phyloP scores from a whole-genome alignment of 2,329 filamentous ascomycete genomes.

The Fusarium cyanostomum region DNA sequence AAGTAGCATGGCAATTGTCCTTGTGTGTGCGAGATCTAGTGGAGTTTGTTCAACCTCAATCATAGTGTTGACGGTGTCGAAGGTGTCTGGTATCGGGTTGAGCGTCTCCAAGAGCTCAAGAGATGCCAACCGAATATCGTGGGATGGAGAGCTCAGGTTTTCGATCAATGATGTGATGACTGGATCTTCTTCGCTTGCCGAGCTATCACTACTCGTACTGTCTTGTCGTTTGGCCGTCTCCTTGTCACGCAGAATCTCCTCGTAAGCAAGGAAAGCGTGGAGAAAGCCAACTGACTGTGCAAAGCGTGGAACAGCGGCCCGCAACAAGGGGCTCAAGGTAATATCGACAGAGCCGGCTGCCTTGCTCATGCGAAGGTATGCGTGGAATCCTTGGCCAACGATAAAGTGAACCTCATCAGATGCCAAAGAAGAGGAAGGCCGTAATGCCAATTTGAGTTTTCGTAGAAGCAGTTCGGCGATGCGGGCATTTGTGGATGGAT shows the following conservation, averaged over 20 bases:
- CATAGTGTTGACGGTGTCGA: slow-evolving; percentile 61
- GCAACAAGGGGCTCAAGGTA: slow-evolving; percentile 71
- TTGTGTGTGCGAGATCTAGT: slow-evolving; percentile 77
- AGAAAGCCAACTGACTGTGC: slow-evolving; percentile 73
- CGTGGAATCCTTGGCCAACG: slow-evolving; percentile 76
- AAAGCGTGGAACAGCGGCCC: slow-evolving; percentile 72
- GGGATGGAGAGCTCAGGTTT: slow-evolving; percentile 80
- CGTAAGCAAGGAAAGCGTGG: slow-evolving; percentile 68
- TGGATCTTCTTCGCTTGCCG: slow-evolving; percentile 62
- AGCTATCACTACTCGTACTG: slow-evolving; percentile 54
- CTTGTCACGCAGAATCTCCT: slow-evolving; percentile 47
- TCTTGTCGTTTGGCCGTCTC: slow-evolving; percentile 37
- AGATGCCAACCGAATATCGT: slow-evolving; percentile 76
- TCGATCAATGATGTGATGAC: slow-evolving; percentile 72
- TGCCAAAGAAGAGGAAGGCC: slow-evolving; percentile 66
- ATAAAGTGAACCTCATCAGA: slow-evolving; percentile 77
- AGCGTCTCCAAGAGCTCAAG: slow-evolving; percentile 76
- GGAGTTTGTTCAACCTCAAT: slow-evolving; percentile 83
- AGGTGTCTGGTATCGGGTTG: slow-evolving; percentile 40
- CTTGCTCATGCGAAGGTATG: slow-evolving; percentile 73
- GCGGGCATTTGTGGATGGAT: slow-evolving; percentile 72
- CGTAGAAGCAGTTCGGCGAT: slow-evolving; percentile 72
- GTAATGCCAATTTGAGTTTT: slow-evolving; percentile 72
- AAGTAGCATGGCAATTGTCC: slow-evolving; percentile 84
- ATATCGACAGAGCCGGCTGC: slow-evolving; percentile 66